Evolutionary conservation across 352 stramenopile genomes (phyloP).

Genomic region (Globisporangium heterothallicum): DNA sequence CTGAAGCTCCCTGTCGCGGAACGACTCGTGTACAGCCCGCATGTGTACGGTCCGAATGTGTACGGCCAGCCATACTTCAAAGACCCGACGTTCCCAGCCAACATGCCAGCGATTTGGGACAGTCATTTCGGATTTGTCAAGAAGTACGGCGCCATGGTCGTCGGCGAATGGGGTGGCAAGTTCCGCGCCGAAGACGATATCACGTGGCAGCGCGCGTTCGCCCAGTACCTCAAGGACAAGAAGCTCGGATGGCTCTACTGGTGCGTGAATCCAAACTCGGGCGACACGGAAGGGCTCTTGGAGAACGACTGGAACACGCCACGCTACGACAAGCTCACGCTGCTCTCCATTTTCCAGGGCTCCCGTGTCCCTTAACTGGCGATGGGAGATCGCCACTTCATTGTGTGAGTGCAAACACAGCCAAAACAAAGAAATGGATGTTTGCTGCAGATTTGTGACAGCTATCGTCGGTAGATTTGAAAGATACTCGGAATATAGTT

Average conservation of each 20-base stretch:
- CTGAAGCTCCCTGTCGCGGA: conserved; percentile 28
- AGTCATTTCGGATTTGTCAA: conserved; percentile 45
- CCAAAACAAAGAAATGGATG: no score
- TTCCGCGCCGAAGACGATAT: conserved; percentile 29
- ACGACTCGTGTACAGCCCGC: conserved; percentile 47
- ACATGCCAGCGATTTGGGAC: conserved; percentile 56
- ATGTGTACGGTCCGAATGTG: conserved; percentile 44
- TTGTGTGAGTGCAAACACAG: no score
- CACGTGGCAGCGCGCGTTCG: conserved; percentile 45
- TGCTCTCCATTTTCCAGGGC: conserved; percentile 39
- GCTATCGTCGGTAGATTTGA: no score
- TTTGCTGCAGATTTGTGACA: no score
- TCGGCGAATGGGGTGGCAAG: conserved; percentile 60
- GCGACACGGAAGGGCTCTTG: conserved; percentile 55
- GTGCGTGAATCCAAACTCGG: conserved; percentile 60
- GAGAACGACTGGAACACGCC: conserved; percentile 51
- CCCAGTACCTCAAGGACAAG: conserved; percentile 21
- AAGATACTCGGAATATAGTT: no score
- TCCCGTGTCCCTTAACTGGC: conserved; percentile 29
- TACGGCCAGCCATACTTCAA: conserved; percentile 40
- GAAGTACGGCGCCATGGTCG: conserved; percentile 31
- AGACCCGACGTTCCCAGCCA: conserved; percentile 26
- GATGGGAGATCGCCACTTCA: no score
- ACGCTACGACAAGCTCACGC: conserved; percentile 31
- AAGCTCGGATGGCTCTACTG: conserved; percentile 51